Base-by-base conservation (phyloP, 2,329 filamentous ascomycete species). In the Fusarium subtropicale region DNA sequence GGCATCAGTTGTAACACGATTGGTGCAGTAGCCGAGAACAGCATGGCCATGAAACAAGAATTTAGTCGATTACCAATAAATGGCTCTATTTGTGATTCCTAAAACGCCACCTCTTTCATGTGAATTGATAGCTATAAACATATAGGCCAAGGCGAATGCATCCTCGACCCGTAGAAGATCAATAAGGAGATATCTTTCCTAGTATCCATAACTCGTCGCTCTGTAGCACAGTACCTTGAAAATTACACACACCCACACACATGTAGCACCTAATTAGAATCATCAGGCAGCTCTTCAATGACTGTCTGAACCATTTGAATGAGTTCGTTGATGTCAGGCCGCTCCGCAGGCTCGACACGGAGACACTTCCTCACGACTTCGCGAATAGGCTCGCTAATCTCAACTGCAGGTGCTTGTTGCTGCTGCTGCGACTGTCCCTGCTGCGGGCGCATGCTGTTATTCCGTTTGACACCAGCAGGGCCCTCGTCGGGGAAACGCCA, bases 401-500 rank as follows among this genome's bases (percentile, higher is more conserved):
- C 84, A 15, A 83, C 81, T 7, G 79, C 73, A 75, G 31, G 73
- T 60, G 56, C 53, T 67, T 54, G 76, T 62, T 60, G 77, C 72
- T 66, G 76, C 75, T 66, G 76, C 75, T 66, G 77, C 11, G 28
- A 12, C 51, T 66, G 77, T 58, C 73, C 77, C 72, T 71, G 77
- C 60, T 69, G 64, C 2, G 74, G 71, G 15, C 74, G 71, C 72
- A 81, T 80, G 66, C 74, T 81, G 64, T 81, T 83, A 64, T 82
- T 83, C 55, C 81, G 81, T 75, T 81, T 83, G 60, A 81, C 79
- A 39, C 87, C 87, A 44, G 85, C 85, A 6, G 87, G 87, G 1
- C 90, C 90, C 77, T 97, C 94, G 73, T 97, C 94, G 0, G 96
- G 96, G 80, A 98, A 99, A 53, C 94, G 87, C 95, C 96, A 99